These are phyloP conservation scores for Colletotrichum sp. DNA, from an alignment of 2,329 filamentous ascomycete genomes.

Conservation along the genomic window DNA sequence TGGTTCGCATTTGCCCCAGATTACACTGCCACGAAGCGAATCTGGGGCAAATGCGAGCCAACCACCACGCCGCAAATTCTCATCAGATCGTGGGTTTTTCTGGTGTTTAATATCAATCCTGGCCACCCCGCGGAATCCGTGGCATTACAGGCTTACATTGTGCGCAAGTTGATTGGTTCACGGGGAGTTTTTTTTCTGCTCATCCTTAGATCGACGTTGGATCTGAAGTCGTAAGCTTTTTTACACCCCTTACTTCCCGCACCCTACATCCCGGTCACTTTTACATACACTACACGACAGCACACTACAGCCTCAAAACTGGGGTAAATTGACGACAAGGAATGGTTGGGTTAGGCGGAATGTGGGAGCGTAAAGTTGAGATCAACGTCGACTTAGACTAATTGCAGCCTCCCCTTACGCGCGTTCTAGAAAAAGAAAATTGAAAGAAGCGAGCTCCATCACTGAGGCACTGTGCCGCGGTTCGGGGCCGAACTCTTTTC, in stretches of 20 bases:
- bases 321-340: not conserved
- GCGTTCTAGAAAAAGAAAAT: not conserved
- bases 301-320: not conserved
- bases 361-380: not conserved
- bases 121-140: not conserved
- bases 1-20: not conserved
- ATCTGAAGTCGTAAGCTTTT: not conserved
- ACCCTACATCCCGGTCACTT: not conserved
- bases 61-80: not conserved
- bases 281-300: not conserved
- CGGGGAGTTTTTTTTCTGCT: not conserved
- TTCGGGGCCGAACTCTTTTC: not conserved
- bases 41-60: not conserved
- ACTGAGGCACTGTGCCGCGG: not conserved
- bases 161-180: not conserved
- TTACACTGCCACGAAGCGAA: not conserved
- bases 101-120: not conserved
- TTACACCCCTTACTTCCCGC: not conserved
- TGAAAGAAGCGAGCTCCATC: not conserved
- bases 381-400: not conserved
- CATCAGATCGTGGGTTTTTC: not conserved
- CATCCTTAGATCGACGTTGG: not conserved
- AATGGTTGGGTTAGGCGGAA: not conserved
- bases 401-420: not conserved
- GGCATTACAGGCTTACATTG: not conserved